Conservation (phyloP, 2,329 filamentous ascomycete genomes). For the Akanthomyces muscarius region DNA sequence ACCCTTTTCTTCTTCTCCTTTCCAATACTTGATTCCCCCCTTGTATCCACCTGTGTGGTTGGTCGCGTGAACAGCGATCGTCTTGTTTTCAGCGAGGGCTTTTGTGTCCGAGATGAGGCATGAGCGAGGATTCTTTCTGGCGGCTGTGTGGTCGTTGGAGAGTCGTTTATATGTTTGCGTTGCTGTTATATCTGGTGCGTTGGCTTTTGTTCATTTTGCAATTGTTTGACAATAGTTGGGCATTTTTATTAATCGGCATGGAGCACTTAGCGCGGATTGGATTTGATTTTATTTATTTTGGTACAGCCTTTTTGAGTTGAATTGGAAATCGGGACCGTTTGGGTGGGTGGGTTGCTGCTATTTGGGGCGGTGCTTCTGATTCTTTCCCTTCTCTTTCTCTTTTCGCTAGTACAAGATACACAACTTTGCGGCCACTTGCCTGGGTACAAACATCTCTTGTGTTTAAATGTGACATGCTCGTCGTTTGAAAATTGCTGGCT, state of each 20-base stretch:
- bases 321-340: background rate
- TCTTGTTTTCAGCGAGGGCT: background rate
- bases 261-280: background rate
- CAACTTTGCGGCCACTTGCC: background rate
- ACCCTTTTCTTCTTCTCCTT: slow-evolving; percentile 1
- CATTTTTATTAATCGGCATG: background rate
- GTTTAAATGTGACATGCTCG: too few species aligned
- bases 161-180: background rate
- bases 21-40: slow-evolving; percentile 22
- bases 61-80: background rate
- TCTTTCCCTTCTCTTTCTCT: background rate
- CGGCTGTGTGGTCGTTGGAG: background rate
- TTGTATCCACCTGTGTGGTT: too few species aligned
- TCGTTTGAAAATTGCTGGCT: background rate
- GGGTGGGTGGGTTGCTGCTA: background rate
- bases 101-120: background rate
- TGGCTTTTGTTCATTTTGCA: background rate
- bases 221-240: background rate
- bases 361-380: background rate
- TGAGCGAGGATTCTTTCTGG: background rate
- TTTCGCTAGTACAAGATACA: background rate
- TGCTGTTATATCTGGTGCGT: background rate
- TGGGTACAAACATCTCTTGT: background rate
- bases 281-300: background rate
- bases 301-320: background rate